Evolutionary conservation across 2,329 filamentous ascomycete species (phyloP).

Genomic region (Aspergillus sp.): DNA sequence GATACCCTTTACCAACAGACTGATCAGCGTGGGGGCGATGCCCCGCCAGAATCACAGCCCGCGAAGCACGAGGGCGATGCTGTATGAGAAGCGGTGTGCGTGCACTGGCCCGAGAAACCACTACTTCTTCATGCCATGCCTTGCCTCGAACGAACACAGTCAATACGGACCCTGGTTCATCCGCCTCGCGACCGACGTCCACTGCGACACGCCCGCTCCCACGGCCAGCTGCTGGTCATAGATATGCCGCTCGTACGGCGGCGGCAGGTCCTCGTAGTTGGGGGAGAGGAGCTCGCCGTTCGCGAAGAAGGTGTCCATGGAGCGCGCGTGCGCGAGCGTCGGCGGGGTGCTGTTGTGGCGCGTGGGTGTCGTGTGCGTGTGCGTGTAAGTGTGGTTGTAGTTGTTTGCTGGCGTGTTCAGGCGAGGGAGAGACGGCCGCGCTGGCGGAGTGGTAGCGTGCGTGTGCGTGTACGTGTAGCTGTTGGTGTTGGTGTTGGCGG

Average conservation of each 20-base stretch:
- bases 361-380: not conserved
- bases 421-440: not conserved
- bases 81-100: too few relatives aligned
- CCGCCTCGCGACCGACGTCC: slow-evolving; percentile 23
- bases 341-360: not conserved
- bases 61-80: too few relatives aligned
- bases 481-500: not conserved
- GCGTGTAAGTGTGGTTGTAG: not conserved
- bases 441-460: too few relatives aligned
- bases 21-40: too few relatives aligned
- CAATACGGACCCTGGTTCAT: slow-evolving; percentile 12
- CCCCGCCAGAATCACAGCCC: too few relatives aligned
- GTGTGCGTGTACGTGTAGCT: too few relatives aligned
- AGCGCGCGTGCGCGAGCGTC: slow-evolving; percentile 1
- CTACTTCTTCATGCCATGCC: too few relatives aligned
- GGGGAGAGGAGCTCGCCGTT: not conserved
- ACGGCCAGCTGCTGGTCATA: slow-evolving; percentile 14
- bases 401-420: not conserved
- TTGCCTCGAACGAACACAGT: not conserved
- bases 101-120: too few relatives aligned
- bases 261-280: slow-evolving; percentile 15
- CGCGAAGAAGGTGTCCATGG: slow-evolving; percentile 5
- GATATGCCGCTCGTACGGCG: slow-evolving; percentile 27
- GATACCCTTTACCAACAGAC: too few relatives aligned
- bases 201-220: slow-evolving; percentile 16